A percentile compares a stretch with the other conserved stretches of the same genome.
Evolutionary conservation across 768 basidiomycete genomes (phyloP).

Genomic region (Lactarius sp.): DNA sequence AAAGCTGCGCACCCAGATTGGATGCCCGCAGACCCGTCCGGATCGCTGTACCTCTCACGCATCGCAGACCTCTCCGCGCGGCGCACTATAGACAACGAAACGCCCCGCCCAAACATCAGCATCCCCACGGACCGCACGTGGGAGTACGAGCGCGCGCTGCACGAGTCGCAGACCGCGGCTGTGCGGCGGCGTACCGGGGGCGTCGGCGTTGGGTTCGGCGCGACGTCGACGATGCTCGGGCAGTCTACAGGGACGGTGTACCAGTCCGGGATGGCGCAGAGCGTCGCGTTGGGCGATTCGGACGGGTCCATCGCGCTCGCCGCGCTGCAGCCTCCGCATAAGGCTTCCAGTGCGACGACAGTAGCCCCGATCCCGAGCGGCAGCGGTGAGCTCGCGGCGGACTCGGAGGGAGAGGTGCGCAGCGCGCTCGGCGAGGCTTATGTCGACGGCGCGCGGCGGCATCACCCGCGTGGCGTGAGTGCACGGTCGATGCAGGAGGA

Average conservation of each 20-base stretch:
- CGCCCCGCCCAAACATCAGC: background rate
- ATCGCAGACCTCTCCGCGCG: constrained; percentile 45
- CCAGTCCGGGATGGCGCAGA: constrained; percentile 53
- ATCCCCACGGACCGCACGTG: constrained; percentile 46
- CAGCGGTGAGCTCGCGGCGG: constrained; percentile 27
- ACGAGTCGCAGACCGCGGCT: constrained; percentile 60
- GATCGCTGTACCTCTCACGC: constrained; percentile 84
- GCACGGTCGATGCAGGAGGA: constrained; percentile 31
- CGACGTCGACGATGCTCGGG: constrained; percentile 37
- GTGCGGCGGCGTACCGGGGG: constrained; percentile 37
- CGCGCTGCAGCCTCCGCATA: background rate
- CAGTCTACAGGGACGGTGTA: constrained; percentile 39
- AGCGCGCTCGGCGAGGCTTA: constrained; percentile 69
- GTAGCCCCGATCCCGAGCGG: constrained; percentile 8
- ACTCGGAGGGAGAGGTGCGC: constrained; percentile 51
- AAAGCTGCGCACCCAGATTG: constrained; percentile 96
- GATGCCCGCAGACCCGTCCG: constrained; percentile 86
- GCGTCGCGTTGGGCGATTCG: constrained; percentile 71
- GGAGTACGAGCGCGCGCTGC: constrained; percentile 70
- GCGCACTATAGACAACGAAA: constrained; percentile 13
- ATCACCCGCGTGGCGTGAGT: constrained; percentile 34
- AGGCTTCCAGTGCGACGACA: background rate
- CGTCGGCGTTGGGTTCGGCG: constrained; percentile 33
- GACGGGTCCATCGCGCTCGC: constrained; percentile 46
- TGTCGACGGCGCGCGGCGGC: constrained; percentile 56